phyloP scores from a whole-genome alignment of 306 rosid species.

The Cicer cuneatum region DNA sequence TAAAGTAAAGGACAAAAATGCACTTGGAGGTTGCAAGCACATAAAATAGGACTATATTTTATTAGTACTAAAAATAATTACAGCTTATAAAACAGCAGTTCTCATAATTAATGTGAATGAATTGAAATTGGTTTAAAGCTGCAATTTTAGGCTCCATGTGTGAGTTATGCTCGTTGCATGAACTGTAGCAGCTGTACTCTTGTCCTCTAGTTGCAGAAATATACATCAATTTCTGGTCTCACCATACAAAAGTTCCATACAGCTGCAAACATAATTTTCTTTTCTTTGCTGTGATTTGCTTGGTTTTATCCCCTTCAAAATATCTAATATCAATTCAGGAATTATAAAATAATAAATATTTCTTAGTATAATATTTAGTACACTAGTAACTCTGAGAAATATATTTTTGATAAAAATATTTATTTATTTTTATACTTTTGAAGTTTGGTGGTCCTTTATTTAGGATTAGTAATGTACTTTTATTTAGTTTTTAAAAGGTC shows the following conservation, averaged over 20 bases:
- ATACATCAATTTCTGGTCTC: conserved; percentile 46
- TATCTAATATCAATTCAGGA: not conserved
- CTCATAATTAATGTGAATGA: conserved; percentile 20
- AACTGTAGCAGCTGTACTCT: conserved; percentile 23
- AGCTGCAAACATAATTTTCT: conserved; percentile 6
- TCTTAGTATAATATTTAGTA: no score
- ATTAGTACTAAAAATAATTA: not conserved
- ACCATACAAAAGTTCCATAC: conserved; percentile 10
- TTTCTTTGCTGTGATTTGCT: no score
- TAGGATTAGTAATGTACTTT: not conserved
- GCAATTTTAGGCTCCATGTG: conserved; percentile 36
- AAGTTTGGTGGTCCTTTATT: not conserved
- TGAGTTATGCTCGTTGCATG: conserved; percentile 51
- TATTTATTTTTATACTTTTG: not conserved
- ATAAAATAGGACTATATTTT: not conserved
- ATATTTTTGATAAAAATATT: no score
- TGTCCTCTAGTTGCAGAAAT: conserved; percentile 41
- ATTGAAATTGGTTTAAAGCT: conserved; percentile 14
- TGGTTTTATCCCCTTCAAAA: not conserved
- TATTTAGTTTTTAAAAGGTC: not conserved
- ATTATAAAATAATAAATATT: no score
- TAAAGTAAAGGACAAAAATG: conserved; percentile 19
- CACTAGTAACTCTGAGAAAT: no score
- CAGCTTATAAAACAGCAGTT: conserved; percentile 30
- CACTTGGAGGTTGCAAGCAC: not conserved